Conservation (phyloP, 2,329 filamentous ascomycete genomes). For the Penicillium hordei region DNA sequence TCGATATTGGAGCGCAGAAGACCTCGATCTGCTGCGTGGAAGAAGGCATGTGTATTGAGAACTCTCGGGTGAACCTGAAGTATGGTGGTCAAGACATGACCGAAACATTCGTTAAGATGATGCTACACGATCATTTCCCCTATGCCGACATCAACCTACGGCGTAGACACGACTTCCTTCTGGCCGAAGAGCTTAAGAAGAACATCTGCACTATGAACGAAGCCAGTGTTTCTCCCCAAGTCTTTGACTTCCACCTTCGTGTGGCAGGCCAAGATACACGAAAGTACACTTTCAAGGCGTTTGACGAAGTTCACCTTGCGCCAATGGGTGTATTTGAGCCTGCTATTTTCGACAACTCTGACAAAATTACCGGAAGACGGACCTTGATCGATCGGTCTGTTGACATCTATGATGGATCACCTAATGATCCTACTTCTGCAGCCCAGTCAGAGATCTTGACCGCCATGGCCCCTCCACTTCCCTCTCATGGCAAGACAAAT, state of each 20-base stretch:
- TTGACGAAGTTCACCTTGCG: slow-evolving; percentile 92
- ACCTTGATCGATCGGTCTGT: slow-evolving; percentile 83
- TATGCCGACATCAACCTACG: slow-evolving; percentile 92
- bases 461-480: slow-evolving; percentile 46
- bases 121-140: slow-evolving; percentile 93
- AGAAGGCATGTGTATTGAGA: slow-evolving; percentile 90
- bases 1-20: slow-evolving; percentile 96
- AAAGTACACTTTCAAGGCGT: slow-evolving; percentile 95
- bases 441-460: slow-evolving; percentile 72
- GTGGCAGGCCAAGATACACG: slow-evolving; percentile 83
- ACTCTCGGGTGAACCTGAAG: slow-evolving; percentile 92
- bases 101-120: slow-evolving; percentile 94
- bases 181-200: slow-evolving; percentile 93
- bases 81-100: slow-evolving; percentile 91
- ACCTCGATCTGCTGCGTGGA: slow-evolving; percentile 96
- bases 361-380: slow-evolving; percentile 76
- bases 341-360: slow-evolving; percentile 75
- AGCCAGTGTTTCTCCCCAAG: slow-evolving; percentile 81
- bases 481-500: slow-evolving; percentile 30
- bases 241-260: slow-evolving; percentile 86
- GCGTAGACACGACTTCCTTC: slow-evolving; percentile 84
- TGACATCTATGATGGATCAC: slow-evolving; percentile 89
- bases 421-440: slow-evolving; percentile 83
- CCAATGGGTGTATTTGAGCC: slow-evolving; percentile 95
- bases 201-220: slow-evolving; percentile 92